Percentiles rank a stretch among this genome's conserved stretches.
These are phyloP conservation scores for Fraxinus ornus DNA, from an alignment of 305 asterid genomes.

Conservation along the genomic window DNA sequence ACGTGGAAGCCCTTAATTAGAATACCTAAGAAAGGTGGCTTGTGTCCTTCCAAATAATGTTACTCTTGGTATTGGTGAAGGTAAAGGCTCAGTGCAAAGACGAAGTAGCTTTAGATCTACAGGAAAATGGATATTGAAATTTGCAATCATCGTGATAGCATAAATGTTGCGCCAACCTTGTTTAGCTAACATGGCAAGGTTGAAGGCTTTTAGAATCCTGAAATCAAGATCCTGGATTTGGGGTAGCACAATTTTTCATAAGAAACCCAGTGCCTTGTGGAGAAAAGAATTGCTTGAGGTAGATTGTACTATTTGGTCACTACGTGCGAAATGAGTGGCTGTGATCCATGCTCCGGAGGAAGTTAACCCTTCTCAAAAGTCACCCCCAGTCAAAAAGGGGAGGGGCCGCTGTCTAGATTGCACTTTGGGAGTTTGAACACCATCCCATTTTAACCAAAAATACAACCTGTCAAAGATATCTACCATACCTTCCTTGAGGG, in stretches of 20 bases:
- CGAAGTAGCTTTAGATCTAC: not conserved
- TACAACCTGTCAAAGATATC: not conserved
- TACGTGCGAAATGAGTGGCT: not conserved
- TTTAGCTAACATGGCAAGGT: not conserved
- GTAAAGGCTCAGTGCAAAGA: not conserved
- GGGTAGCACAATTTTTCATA: not conserved
- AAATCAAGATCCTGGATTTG: not conserved
- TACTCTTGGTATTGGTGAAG: not conserved
- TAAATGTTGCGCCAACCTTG: not conserved
- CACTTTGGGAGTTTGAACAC: not conserved
- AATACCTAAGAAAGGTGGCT: not conserved
- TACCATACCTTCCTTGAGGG: not conserved
- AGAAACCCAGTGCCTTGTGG: not conserved
- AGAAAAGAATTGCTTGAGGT: not conserved
- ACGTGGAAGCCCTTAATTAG: not conserved
- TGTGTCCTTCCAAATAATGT: not conserved
- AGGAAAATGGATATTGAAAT: not conserved
- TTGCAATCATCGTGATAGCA: not conserved
- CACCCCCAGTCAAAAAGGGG: constrained; percentile 8
- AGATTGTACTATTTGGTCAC: constrained; percentile 9
- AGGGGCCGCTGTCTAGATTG: not conserved
- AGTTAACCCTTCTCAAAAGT: not conserved
- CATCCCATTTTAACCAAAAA: not conserved
- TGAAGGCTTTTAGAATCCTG: not conserved
- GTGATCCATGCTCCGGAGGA: constrained; percentile 15